These are phyloP conservation scores for Rubroboletus satanas DNA, from an alignment of 768 basidiomycete species.

Conservation along the genomic window DNA sequence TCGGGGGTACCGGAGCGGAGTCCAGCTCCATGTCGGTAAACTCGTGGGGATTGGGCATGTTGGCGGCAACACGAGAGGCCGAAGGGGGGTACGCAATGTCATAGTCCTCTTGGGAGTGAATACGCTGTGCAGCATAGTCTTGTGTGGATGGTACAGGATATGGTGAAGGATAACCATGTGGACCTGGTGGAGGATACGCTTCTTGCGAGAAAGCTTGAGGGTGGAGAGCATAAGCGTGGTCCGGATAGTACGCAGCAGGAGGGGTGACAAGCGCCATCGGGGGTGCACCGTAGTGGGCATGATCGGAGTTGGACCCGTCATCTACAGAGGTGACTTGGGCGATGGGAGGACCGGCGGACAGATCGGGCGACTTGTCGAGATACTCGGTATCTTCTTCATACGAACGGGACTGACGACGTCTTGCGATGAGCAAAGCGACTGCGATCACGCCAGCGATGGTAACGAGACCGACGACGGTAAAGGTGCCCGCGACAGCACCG, in stretches of 20 bases:
- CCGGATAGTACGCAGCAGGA: constrained; percentile 22
- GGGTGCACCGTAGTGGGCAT: constrained; percentile 19
- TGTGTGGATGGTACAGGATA: constrained; percentile 7
- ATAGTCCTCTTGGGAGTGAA: constrained; percentile 22
- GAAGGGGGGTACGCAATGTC: constrained; percentile 29
- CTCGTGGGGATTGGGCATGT: constrained; percentile 18
- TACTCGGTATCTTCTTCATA: constrained; percentile 30
- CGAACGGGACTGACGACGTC: constrained; percentile 25
- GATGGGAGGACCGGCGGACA: constrained; percentile 9
- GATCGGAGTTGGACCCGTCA: constrained; percentile 19
- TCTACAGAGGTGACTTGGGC: constrained; percentile 9
- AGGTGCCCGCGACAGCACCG: constrained; percentile 45
- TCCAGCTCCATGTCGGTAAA: constrained; percentile 5
- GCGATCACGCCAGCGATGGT: constrained; percentile 31
- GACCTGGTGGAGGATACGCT: constrained; percentile 1
- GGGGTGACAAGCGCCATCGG: constrained; percentile 17
- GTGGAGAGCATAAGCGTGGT: constrained; percentile 14
- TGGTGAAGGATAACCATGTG: neutral
- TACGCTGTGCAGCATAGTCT: constrained; percentile 18
- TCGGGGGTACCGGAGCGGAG: constrained; percentile 1
- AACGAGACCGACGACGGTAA: constrained; percentile 39
- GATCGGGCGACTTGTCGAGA: constrained; percentile 21
- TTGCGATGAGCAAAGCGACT: constrained; percentile 26
- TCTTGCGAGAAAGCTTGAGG: constrained; percentile 7
- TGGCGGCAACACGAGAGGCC: neutral